Base-by-base conservation (phyloP, 192 early-diverging fungal species). In the Podila epigama region DNA sequence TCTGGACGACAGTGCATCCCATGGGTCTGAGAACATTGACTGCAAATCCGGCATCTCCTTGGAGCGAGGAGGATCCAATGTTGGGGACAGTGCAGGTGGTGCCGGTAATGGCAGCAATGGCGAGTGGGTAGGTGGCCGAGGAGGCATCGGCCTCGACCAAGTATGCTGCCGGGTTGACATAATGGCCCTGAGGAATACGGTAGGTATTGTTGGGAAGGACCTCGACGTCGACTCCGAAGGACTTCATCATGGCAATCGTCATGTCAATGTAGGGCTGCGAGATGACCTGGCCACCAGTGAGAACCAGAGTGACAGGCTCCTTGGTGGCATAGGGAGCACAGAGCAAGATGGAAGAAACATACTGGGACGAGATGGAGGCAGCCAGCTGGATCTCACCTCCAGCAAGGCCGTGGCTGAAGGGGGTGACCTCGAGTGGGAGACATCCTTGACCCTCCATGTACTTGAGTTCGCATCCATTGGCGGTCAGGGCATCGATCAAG, bases 181-280 rank as follows among this genome's bases (percentile, higher is more conserved):
- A 99, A 0, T 85, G 78, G 2, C 87, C 87, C 48, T 85, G 61
- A 18, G 96, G 93, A 51, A 99, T 93, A 25, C 88, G 66, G 79
- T 99, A 99, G 36, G 87, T 89, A 80, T 94, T 96, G 56, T 88
- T 83, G 34, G 87, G 79, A 2, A 92, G 64, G 22, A 92, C 86
- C 66, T 91, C 82, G 51, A 96, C 94, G 7, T 81, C 57, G 60
- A 94, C 87, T 41, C 97, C 97, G 73, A 99, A 99, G 22, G 92
- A 90, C 58, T 85, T 86, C 97, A 99, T 99, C 97, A 99, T 99
- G 34, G 93, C 89, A 50, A 97, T 91, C 5, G 97, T 99, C 97
- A 99, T 98, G 81, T 99, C 96, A 68, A 99, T 99, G 83, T 99
- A 99, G 11, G 93, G 95, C 75, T 97, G 95, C 37, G 95, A 96